Percentiles rank a stretch among this genome's conserved stretches.
These are phyloP conservation scores for Sporothrix protearum DNA, from an alignment of 2,329 filamentous ascomycete species.

Conservation along the genomic window DNA sequence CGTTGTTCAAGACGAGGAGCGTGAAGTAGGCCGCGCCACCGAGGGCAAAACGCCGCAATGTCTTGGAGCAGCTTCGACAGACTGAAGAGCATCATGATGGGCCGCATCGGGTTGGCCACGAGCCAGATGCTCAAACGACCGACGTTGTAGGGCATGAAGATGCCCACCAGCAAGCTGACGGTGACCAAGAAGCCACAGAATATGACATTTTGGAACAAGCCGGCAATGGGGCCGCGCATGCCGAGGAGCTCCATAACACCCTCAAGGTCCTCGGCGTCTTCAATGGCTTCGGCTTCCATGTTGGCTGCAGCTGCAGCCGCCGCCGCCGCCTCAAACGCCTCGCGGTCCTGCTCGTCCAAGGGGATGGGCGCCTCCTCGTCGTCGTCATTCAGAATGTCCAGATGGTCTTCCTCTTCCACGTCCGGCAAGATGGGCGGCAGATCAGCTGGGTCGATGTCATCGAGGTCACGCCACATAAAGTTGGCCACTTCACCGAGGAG, in stretches of 20 bases:
- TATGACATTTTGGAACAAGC: constrained; percentile 88
- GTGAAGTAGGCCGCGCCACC: constrained; percentile 49
- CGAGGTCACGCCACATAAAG: constrained; percentile 61
- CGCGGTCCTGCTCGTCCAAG: constrained; percentile 49
- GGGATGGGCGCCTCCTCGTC: constrained; percentile 36
- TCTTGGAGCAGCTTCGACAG: constrained; percentile 79
- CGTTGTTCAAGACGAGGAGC: constrained; percentile 39
- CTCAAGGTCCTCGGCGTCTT: constrained; percentile 90
- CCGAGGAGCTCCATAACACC: constrained; percentile 94
- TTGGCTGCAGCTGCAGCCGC: constrained; percentile 63
- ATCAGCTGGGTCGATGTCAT: constrained; percentile 53
- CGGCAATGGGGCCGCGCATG: constrained; percentile 88
- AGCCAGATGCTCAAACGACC: constrained; percentile 80
- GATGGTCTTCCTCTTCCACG: constrained; percentile 27
- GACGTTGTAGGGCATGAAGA: constrained; percentile 89
- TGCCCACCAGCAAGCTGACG: constrained; percentile 76
- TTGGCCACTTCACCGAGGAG: constrained; percentile 48
- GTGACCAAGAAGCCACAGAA: constrained; percentile 91
- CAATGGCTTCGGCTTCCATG: constrained; percentile 70
- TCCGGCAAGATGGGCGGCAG: constrained; percentile 41
- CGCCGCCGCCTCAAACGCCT: constrained; percentile 61
- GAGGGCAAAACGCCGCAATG: constrained; percentile 58
- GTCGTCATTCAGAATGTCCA: constrained; percentile 33
- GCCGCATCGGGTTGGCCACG: constrained; percentile 72
- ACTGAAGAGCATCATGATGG: constrained; percentile 68